Evolutionary conservation across 371 early-diverging fungal genomes (phyloP).

Genomic region (Coemansia sp.): DNA sequence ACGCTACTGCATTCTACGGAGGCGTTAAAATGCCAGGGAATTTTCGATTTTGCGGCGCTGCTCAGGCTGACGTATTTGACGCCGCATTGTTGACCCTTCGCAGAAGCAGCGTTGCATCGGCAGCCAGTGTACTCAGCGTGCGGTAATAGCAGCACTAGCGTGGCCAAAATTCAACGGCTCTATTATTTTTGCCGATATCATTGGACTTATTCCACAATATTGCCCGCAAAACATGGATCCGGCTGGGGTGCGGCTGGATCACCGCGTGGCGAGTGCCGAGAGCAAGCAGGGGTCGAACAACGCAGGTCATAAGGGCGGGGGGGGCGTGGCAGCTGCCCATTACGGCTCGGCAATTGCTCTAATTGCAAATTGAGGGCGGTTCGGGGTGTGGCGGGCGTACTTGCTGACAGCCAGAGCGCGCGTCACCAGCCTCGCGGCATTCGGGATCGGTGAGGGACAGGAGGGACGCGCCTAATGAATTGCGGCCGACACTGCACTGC

Average conservation of each 20-base stretch:
- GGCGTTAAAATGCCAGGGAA: background rate
- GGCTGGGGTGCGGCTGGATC: too few relatives aligned
- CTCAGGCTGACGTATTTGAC: background rate
- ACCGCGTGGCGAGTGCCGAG: background rate
- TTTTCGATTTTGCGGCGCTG: constrained; percentile 1
- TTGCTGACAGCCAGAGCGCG: background rate
- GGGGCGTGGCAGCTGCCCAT: background rate
- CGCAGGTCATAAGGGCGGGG: background rate
- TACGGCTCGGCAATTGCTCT: constrained; percentile 1
- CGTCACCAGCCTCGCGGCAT: background rate
- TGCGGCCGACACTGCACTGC: background rate
- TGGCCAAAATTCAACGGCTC: too few relatives aligned
- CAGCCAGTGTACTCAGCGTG: too few relatives aligned
- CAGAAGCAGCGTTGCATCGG: background rate
- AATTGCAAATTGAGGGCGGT: background rate
- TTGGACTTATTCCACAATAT: too few relatives aligned
- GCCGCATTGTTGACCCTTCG: background rate
- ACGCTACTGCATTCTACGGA: constrained; percentile 2
- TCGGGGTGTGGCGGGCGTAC: background rate
- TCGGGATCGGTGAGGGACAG: background rate
- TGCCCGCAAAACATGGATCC: too few relatives aligned
- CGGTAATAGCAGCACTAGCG: too few relatives aligned
- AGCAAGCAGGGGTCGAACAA: background rate
- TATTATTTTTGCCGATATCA: background rate
- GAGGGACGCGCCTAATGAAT: constrained; percentile 3